Percentiles rank a stretch among this genome's conserved stretches.
phyloP scores from a whole-genome alignment of 177 flowering plant species.

The Vitis hybrid region DNA sequence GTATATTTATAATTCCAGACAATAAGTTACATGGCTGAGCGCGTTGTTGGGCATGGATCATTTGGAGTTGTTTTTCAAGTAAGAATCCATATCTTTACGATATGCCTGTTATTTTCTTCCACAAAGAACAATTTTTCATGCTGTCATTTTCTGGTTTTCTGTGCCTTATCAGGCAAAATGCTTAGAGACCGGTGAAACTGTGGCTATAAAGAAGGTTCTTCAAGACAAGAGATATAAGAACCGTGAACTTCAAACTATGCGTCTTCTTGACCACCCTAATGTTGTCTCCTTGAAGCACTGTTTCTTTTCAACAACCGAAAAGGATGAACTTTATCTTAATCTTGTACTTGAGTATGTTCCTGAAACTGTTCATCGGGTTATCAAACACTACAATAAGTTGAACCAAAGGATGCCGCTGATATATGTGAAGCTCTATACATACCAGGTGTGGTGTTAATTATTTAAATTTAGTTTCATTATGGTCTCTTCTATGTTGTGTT shows the following conservation, averaged over 20 bases:
- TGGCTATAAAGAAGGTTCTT: slow-evolving; percentile 76
- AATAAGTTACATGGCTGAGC: slow-evolving; percentile 77
- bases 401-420: slow-evolving; percentile 72
- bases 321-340: slow-evolving; percentile 71
- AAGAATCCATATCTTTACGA: neutral
- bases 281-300: slow-evolving; percentile 72
- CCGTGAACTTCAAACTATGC: slow-evolving; percentile 76
- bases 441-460: slow-evolving; percentile 44
- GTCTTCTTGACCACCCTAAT: slow-evolving; percentile 74
- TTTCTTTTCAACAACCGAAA: slow-evolving; percentile 74
- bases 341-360: slow-evolving; percentile 76
- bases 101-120: neutral
- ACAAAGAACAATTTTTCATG: neutral
- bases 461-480: neutral
- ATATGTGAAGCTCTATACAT: slow-evolving; percentile 62
- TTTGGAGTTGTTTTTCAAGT: slow-evolving; percentile 80
- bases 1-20: slow-evolving; percentile 26
- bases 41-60: slow-evolving; percentile 68
- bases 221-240: slow-evolving; percentile 77
- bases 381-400: slow-evolving; percentile 68
- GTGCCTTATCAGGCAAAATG: slow-evolving; percentile 52
- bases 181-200: slow-evolving; percentile 69
- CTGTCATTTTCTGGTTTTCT: slow-evolving; percentile 3
- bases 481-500: neutral
- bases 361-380: slow-evolving; percentile 72